Conservation (phyloP, 352 stramenopile genomes). For the Phytophthora tubulina region DNA sequence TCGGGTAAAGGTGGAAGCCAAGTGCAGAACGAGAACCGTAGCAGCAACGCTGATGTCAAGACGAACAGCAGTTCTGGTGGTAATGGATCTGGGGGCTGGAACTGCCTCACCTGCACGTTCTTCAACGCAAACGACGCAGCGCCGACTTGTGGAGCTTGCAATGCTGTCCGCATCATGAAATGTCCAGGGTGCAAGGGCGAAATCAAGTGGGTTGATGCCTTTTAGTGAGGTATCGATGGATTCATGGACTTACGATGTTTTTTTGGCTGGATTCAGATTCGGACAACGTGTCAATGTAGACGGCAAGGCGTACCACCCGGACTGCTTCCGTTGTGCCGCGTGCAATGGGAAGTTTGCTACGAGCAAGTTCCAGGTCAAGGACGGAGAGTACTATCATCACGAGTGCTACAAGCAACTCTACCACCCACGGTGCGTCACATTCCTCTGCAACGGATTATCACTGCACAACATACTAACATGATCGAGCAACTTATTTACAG, state of each 20-base stretch:
- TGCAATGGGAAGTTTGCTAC: conserved; percentile 52
- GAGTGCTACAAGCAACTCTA: conserved; percentile 76
- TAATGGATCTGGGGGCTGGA: conserved; percentile 34
- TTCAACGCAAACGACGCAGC: conserved; percentile 41
- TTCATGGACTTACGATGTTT: conserved; percentile 1
- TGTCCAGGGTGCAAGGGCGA: conserved; percentile 40
- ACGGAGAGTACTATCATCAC: conserved; percentile 72
- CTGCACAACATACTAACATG: conserved; percentile 5
- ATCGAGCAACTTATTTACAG: conserved; percentile 28
- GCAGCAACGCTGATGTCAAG: conserved; percentile 31
- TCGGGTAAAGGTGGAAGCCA: neutral
- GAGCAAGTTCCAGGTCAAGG: conserved; percentile 61
- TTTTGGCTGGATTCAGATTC: conserved; percentile 24
- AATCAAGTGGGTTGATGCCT: conserved; percentile 38
- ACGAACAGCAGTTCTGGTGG: neutral
- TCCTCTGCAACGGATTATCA: neutral
- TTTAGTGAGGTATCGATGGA: neutral
- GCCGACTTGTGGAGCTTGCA: conserved; percentile 35
- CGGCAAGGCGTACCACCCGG: conserved; percentile 53
- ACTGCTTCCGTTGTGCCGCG: conserved; percentile 60
- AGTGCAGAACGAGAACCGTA: conserved; percentile 25
- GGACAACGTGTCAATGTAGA: conserved; percentile 50
- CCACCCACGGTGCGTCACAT: conserved; percentile 53
- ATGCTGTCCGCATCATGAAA: conserved; percentile 40
- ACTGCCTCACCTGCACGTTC: conserved; percentile 48